phyloP scores from a whole-genome alignment of 192 early-diverging fungal species.

The Mortierella hygrophila region DNA sequence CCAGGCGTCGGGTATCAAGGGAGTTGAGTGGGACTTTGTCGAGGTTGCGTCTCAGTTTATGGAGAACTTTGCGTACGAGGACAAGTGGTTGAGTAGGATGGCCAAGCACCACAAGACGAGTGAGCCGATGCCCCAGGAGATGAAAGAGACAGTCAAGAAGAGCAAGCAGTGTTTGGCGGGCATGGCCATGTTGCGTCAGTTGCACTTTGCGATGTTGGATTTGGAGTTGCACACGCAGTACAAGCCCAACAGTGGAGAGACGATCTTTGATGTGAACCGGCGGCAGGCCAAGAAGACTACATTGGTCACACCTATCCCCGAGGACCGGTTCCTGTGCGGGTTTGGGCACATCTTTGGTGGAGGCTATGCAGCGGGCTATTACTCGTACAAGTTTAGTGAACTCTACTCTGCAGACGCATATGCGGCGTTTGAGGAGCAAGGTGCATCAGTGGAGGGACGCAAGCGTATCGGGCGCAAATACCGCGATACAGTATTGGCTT shows the following conservation, averaged over 20 bases:
- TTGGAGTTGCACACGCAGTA: slow-evolving; percentile 61
- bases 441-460: slow-evolving; percentile 16
- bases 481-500: slow-evolving; percentile 68
- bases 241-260: slow-evolving; percentile 34
- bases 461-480: slow-evolving; percentile 60
- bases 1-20: slow-evolving; percentile 72
- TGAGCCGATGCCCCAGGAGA: slow-evolving; percentile 66
- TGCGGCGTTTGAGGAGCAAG: slow-evolving; percentile 68
- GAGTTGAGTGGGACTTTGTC: slow-evolving; percentile 74
- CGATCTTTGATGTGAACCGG: slow-evolving; percentile 68
- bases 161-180: slow-evolving; percentile 63
- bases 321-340: slow-evolving; percentile 68
- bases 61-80: slow-evolving; percentile 73
- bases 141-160: slow-evolving; percentile 64
- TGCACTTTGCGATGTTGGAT: slow-evolving; percentile 68
- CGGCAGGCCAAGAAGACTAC: slow-evolving; percentile 59
- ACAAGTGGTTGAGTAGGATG: slow-evolving; percentile 62
- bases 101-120: slow-evolving; percentile 66
- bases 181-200: slow-evolving; percentile 67
- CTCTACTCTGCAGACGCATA: slow-evolving; percentile 74
- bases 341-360: slow-evolving; percentile 74
- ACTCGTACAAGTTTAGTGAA: slow-evolving; percentile 75
- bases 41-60: slow-evolving; percentile 74
- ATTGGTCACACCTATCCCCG: slow-evolving; percentile 58
- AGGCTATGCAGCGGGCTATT: slow-evolving; percentile 71